Conservation (phyloP, 2,329 filamentous ascomycete genomes). For the Huntiella bhutanensis region DNA sequence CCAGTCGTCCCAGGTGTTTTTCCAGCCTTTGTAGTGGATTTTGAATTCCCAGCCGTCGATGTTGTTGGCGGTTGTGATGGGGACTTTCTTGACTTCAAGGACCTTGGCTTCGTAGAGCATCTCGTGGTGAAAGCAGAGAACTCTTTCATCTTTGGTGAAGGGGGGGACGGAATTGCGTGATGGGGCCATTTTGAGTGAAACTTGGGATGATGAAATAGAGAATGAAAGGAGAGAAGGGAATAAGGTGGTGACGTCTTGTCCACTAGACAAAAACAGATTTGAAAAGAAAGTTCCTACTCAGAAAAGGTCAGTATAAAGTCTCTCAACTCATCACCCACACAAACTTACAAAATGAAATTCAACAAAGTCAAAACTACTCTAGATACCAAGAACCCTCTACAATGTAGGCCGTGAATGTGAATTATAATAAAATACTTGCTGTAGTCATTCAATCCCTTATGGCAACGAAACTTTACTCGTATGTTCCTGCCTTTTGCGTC, state of each 20-base stretch:
- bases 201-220: neutral
- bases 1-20: conserved; percentile 99
- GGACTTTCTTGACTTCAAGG: conserved; percentile 53
- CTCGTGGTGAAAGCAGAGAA: conserved; percentile 92
- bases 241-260: neutral
- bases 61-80: conserved; percentile 28
- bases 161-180: conserved; percentile 27
- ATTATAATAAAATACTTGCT: no score
- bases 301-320: neutral
- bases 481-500: neutral
- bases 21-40: conserved; percentile 99
- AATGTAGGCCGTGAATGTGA: no score
- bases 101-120: conserved; percentile 96
- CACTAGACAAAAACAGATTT: neutral
- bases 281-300: neutral
- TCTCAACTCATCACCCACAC: no score
- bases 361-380: no score
- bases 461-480: neutral
- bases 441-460: no score
- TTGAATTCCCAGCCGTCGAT: conserved; percentile 59
- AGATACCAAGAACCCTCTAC: no score
- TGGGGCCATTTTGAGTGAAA: conserved; percentile 21
- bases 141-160: conserved; percentile 67
- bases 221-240: neutral
- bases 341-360: no score